Evolutionary conservation across 495 filamentous ascomycete genomes (phyloP), one percentile per base, ranked within the genome.

Genomic region (Penicillium egyptiacum): DNA sequence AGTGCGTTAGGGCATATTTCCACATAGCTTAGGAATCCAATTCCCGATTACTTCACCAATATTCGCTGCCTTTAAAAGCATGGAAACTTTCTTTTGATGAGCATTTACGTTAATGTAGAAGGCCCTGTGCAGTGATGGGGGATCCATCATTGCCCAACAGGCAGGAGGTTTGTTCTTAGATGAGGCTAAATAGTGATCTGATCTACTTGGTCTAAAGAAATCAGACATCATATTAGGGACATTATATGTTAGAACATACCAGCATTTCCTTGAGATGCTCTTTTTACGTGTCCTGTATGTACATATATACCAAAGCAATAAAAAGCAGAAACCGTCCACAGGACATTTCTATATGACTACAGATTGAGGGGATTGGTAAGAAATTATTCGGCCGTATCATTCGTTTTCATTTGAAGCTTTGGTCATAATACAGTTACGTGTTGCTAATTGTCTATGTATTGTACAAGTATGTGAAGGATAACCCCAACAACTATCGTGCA

Each of bases 401-500:
- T 37, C 33, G 5, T 6, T n/a, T 37, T 37, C 5, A 39, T 12
- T 39, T 39, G 41, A 23, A 23, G 20, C 9, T 20, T 19, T 23
- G 11, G 19, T 43, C 8, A 0, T 43, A 14, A 22, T 23, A 23
- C 41, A 42, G 2, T 5, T 23, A 23, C 16, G 41, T 43, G 11
- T 20, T 14, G 41, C 2, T 7, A 14, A 23, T 43, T 22, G 4
- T 22, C 40, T 11, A 22, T 55, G 19, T 47, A 39, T 39, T 39
- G 42, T 47, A 55, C 53, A 55, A 25, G 5, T 39, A 26, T 39
- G 7, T 25, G 28, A 31, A 31, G 17, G 12, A 43, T 19, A 26
- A 12, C 8, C 11, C 26, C 8, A 1, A 10, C 30, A 10, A 25
- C 56, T 23, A 74, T 50, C 64, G 66, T 5, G 59, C 19, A 17